phyloP scores from a whole-genome alignment of 192 early-diverging fungal genomes.

The Diversispora eburnea region DNA sequence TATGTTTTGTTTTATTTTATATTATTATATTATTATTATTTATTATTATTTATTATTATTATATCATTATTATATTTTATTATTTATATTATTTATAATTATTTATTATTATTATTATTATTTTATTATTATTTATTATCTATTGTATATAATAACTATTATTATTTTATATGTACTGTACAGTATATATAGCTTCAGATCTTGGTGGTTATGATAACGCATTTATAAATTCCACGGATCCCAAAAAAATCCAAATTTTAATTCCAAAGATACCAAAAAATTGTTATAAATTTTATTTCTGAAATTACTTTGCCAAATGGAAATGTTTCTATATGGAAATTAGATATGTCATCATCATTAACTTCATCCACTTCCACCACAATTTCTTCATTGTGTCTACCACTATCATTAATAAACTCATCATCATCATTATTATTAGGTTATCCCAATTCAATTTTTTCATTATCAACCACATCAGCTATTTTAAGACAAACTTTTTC shows the following conservation, averaged over 20 bases:
- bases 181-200: background rate
- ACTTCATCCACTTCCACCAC: too few relatives aligned
- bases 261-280: background rate
- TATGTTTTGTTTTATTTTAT: too few relatives aligned
- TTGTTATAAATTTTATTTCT: background rate
- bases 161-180: background rate
- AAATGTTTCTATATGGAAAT: conserved; percentile 2
- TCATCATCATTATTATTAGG: too few relatives aligned
- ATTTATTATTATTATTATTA: too few relatives aligned
- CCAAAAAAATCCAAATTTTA: background rate
- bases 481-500: conserved; percentile 3
- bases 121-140: too few relatives aligned
- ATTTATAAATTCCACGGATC: background rate
- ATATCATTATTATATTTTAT: too few relatives aligned
- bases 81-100: background rate
- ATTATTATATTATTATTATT: too few relatives aligned
- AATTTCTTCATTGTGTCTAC: too few relatives aligned
- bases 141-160: background rate
- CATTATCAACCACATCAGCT: background rate
- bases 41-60: too few relatives aligned
- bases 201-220: background rate
- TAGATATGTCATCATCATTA: background rate
- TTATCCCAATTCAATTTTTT: too few relatives aligned
- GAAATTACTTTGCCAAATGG: background rate
- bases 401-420: too few relatives aligned